These are phyloP conservation scores for Candida endomychidarum DNA, from an alignment of 805 yeast genomes.

Conservation along the genomic window DNA sequence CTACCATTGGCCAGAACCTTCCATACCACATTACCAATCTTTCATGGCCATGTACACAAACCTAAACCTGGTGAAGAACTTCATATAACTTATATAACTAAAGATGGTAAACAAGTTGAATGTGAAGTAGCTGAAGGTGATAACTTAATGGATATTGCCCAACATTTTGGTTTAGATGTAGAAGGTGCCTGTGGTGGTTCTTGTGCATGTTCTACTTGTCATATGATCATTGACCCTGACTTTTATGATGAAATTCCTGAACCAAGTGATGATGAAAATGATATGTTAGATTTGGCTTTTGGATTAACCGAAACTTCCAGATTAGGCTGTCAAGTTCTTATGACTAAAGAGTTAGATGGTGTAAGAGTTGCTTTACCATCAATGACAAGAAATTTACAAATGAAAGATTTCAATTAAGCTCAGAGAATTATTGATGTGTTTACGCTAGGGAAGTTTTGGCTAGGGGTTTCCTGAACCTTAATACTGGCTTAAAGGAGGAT, in stretches of 20 bases:
- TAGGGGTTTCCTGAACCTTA: no score
- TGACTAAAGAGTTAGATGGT: slow-evolving; percentile 91
- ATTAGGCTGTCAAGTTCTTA: slow-evolving; percentile 88
- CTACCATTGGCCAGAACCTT: slow-evolving; percentile 14
- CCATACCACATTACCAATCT: slow-evolving; percentile 20
- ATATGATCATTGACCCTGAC: slow-evolving; percentile 93
- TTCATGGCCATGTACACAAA: slow-evolving; percentile 84
- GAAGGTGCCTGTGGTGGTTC: slow-evolving; percentile 99
- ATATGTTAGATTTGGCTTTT: slow-evolving; percentile 96
- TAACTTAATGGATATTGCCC: slow-evolving; percentile 88
- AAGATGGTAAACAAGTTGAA: slow-evolving; percentile 82
- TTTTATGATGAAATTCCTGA: slow-evolving; percentile 88
- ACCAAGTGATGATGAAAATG: slow-evolving; percentile 97
- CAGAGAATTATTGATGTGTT: no score
- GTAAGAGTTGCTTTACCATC: slow-evolving; percentile 94
- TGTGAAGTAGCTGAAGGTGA: slow-evolving; percentile 93
- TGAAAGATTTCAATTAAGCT: slow-evolving; percentile 64
- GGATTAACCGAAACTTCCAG: slow-evolving; percentile 97
- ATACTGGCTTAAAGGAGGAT: no score
- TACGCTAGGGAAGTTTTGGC: no score
- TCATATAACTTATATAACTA: slow-evolving; percentile 79
- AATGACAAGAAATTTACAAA: slow-evolving; percentile 91
- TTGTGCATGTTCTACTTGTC: slow-evolving; percentile 98
- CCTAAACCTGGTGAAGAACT: slow-evolving; percentile 93
- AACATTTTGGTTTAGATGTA: slow-evolving; percentile 89